Conservation (phyloP, 2,329 filamentous ascomycete species). For the Colletotrichum karsti region DNA sequence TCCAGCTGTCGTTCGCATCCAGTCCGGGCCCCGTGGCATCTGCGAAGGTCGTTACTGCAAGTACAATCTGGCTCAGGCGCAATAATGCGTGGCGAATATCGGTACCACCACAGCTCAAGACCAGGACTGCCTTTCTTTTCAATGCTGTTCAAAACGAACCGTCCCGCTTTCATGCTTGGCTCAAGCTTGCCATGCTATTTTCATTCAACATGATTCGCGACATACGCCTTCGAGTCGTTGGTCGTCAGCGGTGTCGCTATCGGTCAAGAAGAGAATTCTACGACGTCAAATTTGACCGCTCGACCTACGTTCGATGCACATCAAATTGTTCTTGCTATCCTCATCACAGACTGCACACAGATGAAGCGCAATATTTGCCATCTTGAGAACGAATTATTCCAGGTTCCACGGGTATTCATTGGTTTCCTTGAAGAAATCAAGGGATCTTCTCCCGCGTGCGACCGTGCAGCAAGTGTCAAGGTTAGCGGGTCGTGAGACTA, state of each 20-base stretch:
- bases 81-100: slow-evolving; percentile 19
- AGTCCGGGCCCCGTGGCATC: not conserved
- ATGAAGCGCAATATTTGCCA: not conserved
- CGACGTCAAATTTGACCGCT: too few species aligned
- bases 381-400: not conserved
- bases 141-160: not conserved
- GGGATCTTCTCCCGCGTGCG: slow-evolving; percentile 9
- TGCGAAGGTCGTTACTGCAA: not conserved
- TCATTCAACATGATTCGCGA: not conserved
- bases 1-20: not conserved
- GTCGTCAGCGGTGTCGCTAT: not conserved
- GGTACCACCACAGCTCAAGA: not conserved
- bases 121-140: not conserved
- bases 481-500: slow-evolving; percentile 14
- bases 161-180: not conserved
- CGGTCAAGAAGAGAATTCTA: not conserved
- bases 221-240: not conserved
- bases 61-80: not conserved
- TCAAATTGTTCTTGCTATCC: not conserved
- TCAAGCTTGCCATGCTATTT: slow-evolving; percentile 1
- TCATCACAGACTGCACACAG: not conserved
- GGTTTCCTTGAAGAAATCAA: not conserved
- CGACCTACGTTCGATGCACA: not conserved
- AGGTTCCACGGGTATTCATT: not conserved
- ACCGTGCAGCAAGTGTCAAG: slow-evolving; percentile 13